Percentiles rank a stretch among this genome's conserved stretches.
Evolutionary conservation across 176 grass and related monocot genomes (phyloP).

Genomic region (Oryza meridionalis): DNA sequence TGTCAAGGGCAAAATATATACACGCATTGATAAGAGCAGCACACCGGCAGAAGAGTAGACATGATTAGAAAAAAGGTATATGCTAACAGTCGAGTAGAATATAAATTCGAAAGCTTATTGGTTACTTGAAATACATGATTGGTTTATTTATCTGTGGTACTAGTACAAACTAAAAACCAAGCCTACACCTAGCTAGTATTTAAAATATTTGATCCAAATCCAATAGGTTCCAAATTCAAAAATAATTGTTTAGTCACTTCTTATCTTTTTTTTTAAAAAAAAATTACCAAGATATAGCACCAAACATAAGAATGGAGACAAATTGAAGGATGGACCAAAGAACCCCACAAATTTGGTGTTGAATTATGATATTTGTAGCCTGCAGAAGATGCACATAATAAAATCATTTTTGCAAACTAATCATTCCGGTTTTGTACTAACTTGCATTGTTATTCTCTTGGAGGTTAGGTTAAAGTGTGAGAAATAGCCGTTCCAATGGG

Average conservation of each 20-base stretch:
- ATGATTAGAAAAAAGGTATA: not conserved
- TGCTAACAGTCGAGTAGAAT: constrained; percentile 12
- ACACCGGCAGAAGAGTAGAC: constrained; percentile 42
- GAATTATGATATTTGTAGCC: not conserved
- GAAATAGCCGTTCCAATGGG: constrained; percentile 36
- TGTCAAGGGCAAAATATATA: constrained; percentile 6
- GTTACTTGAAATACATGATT: constrained; percentile 25
- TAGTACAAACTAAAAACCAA: not conserved
- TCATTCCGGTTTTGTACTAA: not conserved
- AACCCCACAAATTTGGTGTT: not conserved
- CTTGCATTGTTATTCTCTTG: constrained; percentile 33
- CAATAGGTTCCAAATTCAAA: not conserved
- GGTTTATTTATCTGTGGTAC: not conserved
- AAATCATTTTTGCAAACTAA: not conserved
- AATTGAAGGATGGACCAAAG: constrained; percentile 9
- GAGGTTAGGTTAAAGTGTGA: constrained; percentile 43
- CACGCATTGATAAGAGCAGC: constrained; percentile 28
- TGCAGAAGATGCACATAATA: not conserved
- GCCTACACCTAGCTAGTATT: not conserved
- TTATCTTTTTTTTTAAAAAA: not conserved
- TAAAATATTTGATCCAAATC: not conserved
- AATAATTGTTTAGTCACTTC: not conserved
- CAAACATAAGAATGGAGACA: constrained; percentile 15
- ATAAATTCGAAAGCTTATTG: constrained; percentile 34
- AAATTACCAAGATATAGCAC: constrained; percentile 15